Percentiles rank a stretch among this genome's conserved stretches.
phyloP scores from a whole-genome alignment of 306 rosid species.

The Ceratonia siliqua region DNA sequence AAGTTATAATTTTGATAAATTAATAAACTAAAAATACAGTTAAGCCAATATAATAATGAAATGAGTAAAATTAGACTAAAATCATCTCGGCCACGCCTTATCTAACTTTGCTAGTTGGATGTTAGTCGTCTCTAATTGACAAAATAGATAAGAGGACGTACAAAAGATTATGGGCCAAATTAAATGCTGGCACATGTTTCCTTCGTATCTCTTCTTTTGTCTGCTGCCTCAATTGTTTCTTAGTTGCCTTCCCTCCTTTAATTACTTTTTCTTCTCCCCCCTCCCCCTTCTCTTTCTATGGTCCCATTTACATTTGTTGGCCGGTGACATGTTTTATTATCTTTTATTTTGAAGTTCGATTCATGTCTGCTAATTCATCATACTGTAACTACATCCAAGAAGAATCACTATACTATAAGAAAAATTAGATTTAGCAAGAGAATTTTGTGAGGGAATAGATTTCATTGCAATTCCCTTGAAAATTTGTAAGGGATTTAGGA shows the following conservation, averaged over 20 bases:
- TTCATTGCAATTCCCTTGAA: no score
- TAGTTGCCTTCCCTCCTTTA: slow-evolving; percentile 11
- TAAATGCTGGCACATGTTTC: slow-evolving; percentile 57
- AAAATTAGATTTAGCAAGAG: no score
- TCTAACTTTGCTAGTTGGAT: slow-evolving; percentile 35
- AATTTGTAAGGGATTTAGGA: no score
- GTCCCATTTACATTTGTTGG: slow-evolving; percentile 29
- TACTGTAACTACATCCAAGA: slow-evolving; percentile 21
- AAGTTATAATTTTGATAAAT: no score
- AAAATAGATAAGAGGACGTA: slow-evolving; percentile 38
- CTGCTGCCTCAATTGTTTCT: slow-evolving; percentile 40
- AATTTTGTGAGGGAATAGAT: no score
- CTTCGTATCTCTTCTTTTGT: slow-evolving; percentile 48
- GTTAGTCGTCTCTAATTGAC: slow-evolving; percentile 41
- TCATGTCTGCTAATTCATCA: slow-evolving; percentile 34
- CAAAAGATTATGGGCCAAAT: slow-evolving; percentile 56
- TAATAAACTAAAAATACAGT: no score
- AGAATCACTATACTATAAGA: no score
- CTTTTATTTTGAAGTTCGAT: slow-evolving; percentile 32
- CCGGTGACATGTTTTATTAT: slow-evolving; percentile 39
- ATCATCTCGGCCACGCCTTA: slow-evolving; percentile 32
- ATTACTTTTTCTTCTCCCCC: background rate
- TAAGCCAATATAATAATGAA: no score
- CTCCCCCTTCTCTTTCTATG: no score
- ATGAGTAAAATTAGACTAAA: no score